Evolutionary conservation across 176 grass and related monocot species (phyloP), one percentile per base, ranked within the genome.

Genomic region (Paspalum vaginatum): DNA sequence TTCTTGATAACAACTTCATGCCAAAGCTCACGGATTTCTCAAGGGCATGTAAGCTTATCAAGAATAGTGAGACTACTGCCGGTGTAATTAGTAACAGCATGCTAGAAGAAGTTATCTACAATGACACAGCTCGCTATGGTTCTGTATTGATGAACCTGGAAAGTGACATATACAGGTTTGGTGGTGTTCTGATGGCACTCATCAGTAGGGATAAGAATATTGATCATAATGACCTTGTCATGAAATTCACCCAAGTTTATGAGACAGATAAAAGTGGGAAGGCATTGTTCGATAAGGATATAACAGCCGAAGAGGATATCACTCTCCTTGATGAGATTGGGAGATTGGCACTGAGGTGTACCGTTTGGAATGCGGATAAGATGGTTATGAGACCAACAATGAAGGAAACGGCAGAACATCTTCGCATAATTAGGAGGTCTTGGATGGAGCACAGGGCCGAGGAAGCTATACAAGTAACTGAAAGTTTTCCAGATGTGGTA

Each of bases 21-120:
- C 77, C 77, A 5, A 80, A 80, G 77, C 63, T 80, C n/a, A 54
- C 63, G 18, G 63, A 43, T 18, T 80, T 80, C 44, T 80, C 77
- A 56, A 54, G 9, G 38, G 63, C 77, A 13, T 68, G 63, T 5
- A 80, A 56, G 77, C 77, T 80, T 9, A 18, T 80, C 49, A 80
- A 80, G 38, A 25, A 56, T 1, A 45, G 50, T 20, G 63, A 55
- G 27, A 13, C n/a, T 27, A 8, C 5, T 27, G 5, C n/a, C 16
- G 9, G 20, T 54, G 63, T 12, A 18, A 27, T 80, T 8, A 37
- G 14, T 27, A 43, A n/a, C 49, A 27, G 38, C n/a, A 13, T 68
- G 44, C 63, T 80, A 9, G 77, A 80, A 27, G 21, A 8, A 13
- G 9, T 43, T 25, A 38, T 80, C 38, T 27, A 25, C 15, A 26